A percentile compares a stretch with the other conserved stretches of the same genome.
phyloP scores from a whole-genome alignment of 2,329 filamentous ascomycete species.

The Mycosphaerella sp. region DNA sequence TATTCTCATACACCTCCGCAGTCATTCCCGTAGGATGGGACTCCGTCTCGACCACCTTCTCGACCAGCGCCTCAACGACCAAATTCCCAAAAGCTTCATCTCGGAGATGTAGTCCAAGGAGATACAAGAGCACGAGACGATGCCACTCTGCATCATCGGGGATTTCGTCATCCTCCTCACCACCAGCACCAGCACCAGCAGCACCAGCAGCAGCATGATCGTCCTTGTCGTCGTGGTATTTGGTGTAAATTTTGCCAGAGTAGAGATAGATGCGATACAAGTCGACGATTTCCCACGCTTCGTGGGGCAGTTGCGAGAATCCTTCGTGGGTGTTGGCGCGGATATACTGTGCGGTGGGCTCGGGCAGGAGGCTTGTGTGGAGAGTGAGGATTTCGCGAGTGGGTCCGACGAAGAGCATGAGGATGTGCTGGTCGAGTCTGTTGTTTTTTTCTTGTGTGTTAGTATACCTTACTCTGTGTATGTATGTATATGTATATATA shows the following conservation, averaged over 20 bases:
- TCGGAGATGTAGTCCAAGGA: constrained; percentile 23
- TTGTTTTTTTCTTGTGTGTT: no score
- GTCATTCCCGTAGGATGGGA: constrained; percentile 23
- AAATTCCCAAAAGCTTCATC: constrained; percentile 28
- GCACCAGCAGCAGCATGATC: no score
- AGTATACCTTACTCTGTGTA: no score
- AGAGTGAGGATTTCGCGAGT: constrained; percentile 9
- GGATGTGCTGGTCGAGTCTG: constrained; percentile 20
- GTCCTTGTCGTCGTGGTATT: constrained; percentile 11
- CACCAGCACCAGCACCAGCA: no score
- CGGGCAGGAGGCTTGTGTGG: constrained; percentile 16
- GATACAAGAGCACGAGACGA: constrained; percentile 21
- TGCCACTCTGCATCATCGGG: constrained; percentile 22
- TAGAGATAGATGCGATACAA: constrained; percentile 27
- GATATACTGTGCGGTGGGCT: constrained; percentile 8
- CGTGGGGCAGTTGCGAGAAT: constrained; percentile 12
- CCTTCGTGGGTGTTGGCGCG: not conserved
- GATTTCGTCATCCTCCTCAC: constrained; percentile 6
- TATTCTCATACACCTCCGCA: constrained; percentile 15
- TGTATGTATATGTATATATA: no score
- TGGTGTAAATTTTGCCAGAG: constrained; percentile 16
- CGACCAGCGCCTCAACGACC: constrained; percentile 22
- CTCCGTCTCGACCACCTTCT: constrained; percentile 16
- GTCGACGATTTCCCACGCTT: constrained; percentile 15
- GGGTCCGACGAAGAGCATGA: constrained; percentile 20